Conservation (phyloP, 345 rosid species). For the Eucalyptus erythrocorys region DNA sequence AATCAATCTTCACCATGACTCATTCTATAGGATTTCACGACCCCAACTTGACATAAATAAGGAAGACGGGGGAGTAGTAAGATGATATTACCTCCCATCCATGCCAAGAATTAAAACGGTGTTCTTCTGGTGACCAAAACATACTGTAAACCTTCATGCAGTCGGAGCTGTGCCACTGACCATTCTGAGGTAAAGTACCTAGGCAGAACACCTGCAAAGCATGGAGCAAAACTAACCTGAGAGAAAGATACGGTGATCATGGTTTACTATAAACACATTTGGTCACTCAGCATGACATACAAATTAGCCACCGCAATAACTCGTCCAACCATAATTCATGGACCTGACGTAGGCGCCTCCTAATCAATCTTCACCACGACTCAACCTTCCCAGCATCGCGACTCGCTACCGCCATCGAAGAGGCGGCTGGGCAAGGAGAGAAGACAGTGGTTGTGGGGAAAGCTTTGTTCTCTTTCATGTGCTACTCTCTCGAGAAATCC, state of each 20-base stretch:
- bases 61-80: not conserved
- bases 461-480: too few species aligned
- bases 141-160: slow-evolving; percentile 32
- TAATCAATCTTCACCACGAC: too few species aligned
- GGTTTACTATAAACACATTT: not conserved
- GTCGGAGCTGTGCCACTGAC: slow-evolving; percentile 46
- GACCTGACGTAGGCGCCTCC: too few species aligned
- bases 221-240: not conserved
- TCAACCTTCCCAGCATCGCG: too few species aligned
- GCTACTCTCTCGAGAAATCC: too few species aligned
- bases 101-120: slow-evolving; percentile 34
- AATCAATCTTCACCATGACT: too few species aligned
- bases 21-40: not conserved
- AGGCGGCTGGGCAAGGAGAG: too few species aligned
- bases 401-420: too few species aligned
- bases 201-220: slow-evolving; percentile 33
- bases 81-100: not conserved
- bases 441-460: too few species aligned
- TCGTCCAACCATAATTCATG: not conserved
- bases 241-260: not conserved
- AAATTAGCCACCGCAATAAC: not conserved
- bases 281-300: not conserved
- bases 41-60: not conserved
- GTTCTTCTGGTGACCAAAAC: slow-evolving; percentile 37
- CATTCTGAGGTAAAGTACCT: slow-evolving; percentile 53